Base-by-base conservation (phyloP, 352 stramenopile species). In the Globisporangium viniferum region DNA sequence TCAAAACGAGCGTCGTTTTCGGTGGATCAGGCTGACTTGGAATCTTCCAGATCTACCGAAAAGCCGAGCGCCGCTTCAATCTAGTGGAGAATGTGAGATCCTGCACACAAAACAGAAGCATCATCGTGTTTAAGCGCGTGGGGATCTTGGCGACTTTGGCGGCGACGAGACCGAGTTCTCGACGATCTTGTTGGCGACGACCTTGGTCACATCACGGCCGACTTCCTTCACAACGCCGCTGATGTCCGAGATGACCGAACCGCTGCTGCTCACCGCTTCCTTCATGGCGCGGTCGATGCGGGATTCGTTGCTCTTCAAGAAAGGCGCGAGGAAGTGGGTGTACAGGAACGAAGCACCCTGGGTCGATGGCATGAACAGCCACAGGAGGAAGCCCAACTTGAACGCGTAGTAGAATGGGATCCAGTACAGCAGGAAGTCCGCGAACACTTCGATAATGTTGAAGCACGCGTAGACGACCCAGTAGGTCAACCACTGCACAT, bases 331-430 rank as follows among this genome's bases (percentile, higher is more conserved):
- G 73, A 99, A 98, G 79, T 91, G 88, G 66, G 93, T 92, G 80
- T 98, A 99, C 33, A 99, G 78, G 79, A 98, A 98, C 62, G 93
- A 98, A 22, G 97, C 94, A 39, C 96, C 96, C 67, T 95, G 80
- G 46, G 95, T 98, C 75, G 97, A 97, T n/a, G 96, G 97, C 73
- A 99, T 90, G 83, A 99, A 98, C 39, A 97, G 84, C 95, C 96
- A 99, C 24, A 99, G 77, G 62, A 99, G 86, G 82, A 99, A 99
- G 57, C 94, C 96, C 27, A 99, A 72, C 87, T 99, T 99, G 84
- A 99, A 98, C 14, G 94, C 90, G 76, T 98, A 99, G 83, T 99
- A 99, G 78, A 99, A 99, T 18, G 97, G 97, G 77, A 99, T 98
- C 94, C 94, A 98, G 77, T 98, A 98, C 5, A 99, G 77, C 48